A percentile compares a stretch with the other conserved stretches of the same genome.
Conservation (phyloP, 179 eudicot genomes). For the Vitellaria paradoxa region DNA sequence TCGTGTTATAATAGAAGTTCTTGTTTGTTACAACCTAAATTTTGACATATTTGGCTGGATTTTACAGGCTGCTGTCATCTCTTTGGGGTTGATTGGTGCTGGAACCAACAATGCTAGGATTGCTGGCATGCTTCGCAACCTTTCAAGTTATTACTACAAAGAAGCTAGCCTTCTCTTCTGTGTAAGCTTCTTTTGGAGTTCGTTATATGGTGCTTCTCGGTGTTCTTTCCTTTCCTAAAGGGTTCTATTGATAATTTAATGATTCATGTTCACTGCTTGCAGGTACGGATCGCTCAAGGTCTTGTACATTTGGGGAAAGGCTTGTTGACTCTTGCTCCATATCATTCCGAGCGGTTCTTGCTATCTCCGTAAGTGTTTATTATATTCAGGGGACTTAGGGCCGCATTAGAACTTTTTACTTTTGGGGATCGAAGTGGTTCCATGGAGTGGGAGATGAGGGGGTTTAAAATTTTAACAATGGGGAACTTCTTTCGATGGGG, state of each 20-base stretch:
- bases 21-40: not conserved
- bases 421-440: not conserved
- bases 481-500: not conserved
- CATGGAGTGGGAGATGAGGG: not conserved
- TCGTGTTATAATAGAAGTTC: not conserved
- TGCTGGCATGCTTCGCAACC: slow-evolving; percentile 94
- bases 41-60: not conserved
- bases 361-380: slow-evolving; percentile 77
- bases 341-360: slow-evolving; percentile 87
- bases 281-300: slow-evolving; percentile 99
- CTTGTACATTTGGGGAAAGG: slow-evolving; percentile 96
- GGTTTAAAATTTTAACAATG: not conserved
- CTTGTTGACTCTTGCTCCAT: slow-evolving; percentile 80
- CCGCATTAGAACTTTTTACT: not conserved
- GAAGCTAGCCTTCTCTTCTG: slow-evolving; percentile 89
- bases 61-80: slow-evolving; percentile 83
- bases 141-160: slow-evolving; percentile 94
- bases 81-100: slow-evolving; percentile 92
- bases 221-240: not conserved
- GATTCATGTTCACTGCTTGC: slow-evolving; percentile 17
- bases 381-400: not conserved
- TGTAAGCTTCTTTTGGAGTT: slow-evolving; percentile 39
- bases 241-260: not conserved
- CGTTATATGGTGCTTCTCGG: not conserved
- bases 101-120: slow-evolving; percentile 97